Percentiles rank a stretch among this genome's conserved stretches.
phyloP scores from a whole-genome alignment of 2,329 filamentous ascomycete species.

The Nemania sp. region DNA sequence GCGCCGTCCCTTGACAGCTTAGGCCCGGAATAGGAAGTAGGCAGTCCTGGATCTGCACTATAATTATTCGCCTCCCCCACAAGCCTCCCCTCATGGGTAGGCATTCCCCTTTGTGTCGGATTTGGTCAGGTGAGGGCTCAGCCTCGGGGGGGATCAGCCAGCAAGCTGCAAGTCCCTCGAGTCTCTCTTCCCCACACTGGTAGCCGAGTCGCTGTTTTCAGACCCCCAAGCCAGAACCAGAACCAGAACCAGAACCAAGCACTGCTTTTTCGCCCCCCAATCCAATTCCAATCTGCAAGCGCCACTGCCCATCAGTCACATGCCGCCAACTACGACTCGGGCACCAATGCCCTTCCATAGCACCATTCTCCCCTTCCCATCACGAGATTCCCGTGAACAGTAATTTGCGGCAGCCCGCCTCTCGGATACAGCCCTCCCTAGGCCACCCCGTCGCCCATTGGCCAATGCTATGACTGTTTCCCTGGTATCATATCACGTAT shows the following conservation, averaged over 20 bases:
- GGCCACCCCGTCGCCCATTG: slow-evolving; percentile 11
- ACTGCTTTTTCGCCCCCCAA: slow-evolving; percentile 6
- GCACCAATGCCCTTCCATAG: slow-evolving; percentile 23
- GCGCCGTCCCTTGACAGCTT: too few relatives aligned
- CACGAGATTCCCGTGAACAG: slow-evolving; percentile 19
- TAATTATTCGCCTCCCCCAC: neutral
- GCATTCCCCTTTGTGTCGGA: slow-evolving; percentile 18
- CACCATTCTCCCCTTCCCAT: slow-evolving; percentile 8
- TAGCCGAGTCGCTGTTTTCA: slow-evolving; percentile 13
- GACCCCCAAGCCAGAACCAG: neutral
- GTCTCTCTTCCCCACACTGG: slow-evolving; percentile 16
- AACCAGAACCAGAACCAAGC: neutral
- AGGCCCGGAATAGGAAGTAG: too few relatives aligned
- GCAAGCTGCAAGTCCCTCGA: slow-evolving; percentile 6
- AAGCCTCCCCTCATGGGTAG: neutral
- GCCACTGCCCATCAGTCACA: slow-evolving; percentile 26
- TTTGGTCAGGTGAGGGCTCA: slow-evolving; percentile 28
- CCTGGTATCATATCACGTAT: neutral
- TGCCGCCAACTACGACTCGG: slow-evolving; percentile 22
- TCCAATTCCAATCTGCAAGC: slow-evolving; percentile 22
- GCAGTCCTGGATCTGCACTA: neutral
- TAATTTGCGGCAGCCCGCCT: slow-evolving; percentile 18
- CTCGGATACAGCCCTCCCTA: slow-evolving; percentile 6
- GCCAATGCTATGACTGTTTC: neutral
- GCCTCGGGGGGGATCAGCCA: slow-evolving; percentile 25